phyloP scores from a whole-genome alignment of 2,329 filamentous ascomycete genomes.

The Aspergillus sp. region DNA sequence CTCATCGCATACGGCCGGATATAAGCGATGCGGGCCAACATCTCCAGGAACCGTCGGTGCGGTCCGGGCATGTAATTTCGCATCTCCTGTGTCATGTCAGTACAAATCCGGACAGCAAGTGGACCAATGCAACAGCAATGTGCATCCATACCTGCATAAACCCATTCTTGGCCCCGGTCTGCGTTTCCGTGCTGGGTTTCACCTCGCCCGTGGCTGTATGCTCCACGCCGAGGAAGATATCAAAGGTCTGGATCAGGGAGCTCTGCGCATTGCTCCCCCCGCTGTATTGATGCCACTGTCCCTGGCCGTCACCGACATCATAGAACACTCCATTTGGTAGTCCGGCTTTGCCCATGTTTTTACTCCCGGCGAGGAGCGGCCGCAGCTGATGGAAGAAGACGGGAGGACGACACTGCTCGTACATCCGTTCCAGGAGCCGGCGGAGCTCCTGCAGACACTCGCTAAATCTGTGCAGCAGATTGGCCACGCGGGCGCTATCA shows the following conservation, averaged over 20 bases:
- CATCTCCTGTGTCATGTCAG: conserved; percentile 43
- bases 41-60: conserved; percentile 50
- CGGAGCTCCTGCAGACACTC: conserved; percentile 43
- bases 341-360: conserved; percentile 52
- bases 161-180: conserved; percentile 17
- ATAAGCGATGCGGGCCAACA: conserved; percentile 44
- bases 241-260: conserved; percentile 54
- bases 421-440: conserved; percentile 48
- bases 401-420: conserved; percentile 48
- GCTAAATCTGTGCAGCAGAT: conserved; percentile 39
- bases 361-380: conserved; percentile 52
- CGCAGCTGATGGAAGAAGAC: conserved; percentile 54
- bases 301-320: conserved; percentile 47
- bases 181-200: conserved; percentile 13
- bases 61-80: conserved; percentile 54
- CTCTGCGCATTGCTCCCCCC: conserved; percentile 57
- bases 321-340: conserved; percentile 53
- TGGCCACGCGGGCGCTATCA: conserved; percentile 36
- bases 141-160: conserved; percentile 28
- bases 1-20: conserved; percentile 45
- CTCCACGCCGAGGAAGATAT: conserved; percentile 51
- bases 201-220: conserved; percentile 42
- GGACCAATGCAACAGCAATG: background rate
- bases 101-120: too few relatives aligned
- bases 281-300: conserved; percentile 50